phyloP scores from a whole-genome alignment of 805 yeast species.

The Blastobotrys americana region DNA sequence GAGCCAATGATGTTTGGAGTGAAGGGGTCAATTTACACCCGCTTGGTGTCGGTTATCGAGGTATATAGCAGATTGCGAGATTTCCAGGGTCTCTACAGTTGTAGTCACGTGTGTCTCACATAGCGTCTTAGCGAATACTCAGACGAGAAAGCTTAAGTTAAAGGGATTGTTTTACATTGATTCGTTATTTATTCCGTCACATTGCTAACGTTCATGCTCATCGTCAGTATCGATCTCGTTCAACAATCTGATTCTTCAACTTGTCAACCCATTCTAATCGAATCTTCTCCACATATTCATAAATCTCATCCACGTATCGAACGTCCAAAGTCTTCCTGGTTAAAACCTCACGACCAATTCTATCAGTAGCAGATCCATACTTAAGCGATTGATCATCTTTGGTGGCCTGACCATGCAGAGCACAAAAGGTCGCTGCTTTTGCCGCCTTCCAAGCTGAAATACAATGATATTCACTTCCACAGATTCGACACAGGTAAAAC shows the following conservation, averaged over 20 bases:
- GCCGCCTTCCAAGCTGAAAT: constrained; percentile 87
- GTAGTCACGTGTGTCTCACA: too few relatives aligned
- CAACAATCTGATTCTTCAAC: constrained; percentile 64
- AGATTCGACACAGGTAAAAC: constrained; percentile 72
- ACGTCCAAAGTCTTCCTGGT: constrained; percentile 31
- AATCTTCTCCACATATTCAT: constrained; percentile 51
- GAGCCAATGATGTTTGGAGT: too few relatives aligned
- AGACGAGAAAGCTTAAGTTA: too few relatives aligned
- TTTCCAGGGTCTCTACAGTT: too few relatives aligned
- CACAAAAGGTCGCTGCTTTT: constrained; percentile 71
- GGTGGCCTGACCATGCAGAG: constrained; percentile 45
- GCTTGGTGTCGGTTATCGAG: too few relatives aligned
- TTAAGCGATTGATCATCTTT: constrained; percentile 44
- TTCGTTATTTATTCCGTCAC: not conserved
- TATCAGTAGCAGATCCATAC: constrained; percentile 66
- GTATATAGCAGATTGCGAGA: too few relatives aligned
- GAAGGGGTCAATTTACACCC: too few relatives aligned
- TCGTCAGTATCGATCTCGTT: constrained; percentile 29
- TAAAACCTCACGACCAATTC: constrained; percentile 59
- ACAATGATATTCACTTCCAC: constrained; percentile 86
- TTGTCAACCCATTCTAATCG: constrained; percentile 65
- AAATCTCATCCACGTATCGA: constrained; percentile 56
- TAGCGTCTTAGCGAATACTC: too few relatives aligned
- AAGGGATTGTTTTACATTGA: too few relatives aligned
- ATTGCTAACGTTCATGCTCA: not conserved